These are phyloP conservation scores for Heracleum sosnowskyi DNA, from an alignment of 129 eudicot genomes.

Conservation along the genomic window DNA sequence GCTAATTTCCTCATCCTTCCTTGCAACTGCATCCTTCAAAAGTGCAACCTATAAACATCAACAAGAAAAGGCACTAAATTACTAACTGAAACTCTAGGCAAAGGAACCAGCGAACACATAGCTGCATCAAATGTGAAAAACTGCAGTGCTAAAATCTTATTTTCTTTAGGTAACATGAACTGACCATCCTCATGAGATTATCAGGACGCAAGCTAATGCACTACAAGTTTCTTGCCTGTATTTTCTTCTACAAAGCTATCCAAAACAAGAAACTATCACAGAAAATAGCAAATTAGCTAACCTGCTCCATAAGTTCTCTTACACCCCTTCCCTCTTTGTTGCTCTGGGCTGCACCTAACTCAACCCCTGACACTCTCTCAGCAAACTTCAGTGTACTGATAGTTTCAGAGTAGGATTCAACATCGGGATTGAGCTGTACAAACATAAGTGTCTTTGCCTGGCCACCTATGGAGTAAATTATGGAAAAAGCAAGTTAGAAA, in stretches of 20 bases:
- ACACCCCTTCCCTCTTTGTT: slow-evolving; percentile 77
- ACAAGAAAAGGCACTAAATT: not conserved
- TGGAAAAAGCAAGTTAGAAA: slow-evolving; percentile 6
- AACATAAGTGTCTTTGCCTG: slow-evolving; percentile 92
- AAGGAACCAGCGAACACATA: not conserved
- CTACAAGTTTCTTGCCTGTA: not conserved
- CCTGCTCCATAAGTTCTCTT: slow-evolving; percentile 91
- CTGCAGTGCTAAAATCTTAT: not conserved
- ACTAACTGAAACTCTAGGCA: not conserved
- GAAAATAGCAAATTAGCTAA: not conserved
- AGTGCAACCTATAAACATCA: slow-evolving; percentile 43
- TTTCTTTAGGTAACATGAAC: not conserved
- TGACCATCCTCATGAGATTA: not conserved
- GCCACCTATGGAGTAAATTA: slow-evolving; percentile 44
- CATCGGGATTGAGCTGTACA: slow-evolving; percentile 82
- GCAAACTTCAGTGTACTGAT: slow-evolving; percentile 76
- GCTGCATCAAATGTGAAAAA: not conserved
- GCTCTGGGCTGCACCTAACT: slow-evolving; percentile 84
- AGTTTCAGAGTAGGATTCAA: slow-evolving; percentile 70
- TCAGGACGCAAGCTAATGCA: not conserved
- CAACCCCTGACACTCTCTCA: slow-evolving; percentile 85
- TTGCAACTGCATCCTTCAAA: slow-evolving; percentile 51
- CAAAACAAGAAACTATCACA: not conserved
- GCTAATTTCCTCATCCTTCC: slow-evolving; percentile 61
- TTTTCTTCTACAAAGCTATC: not conserved